Evolutionary conservation across 257 asterid genomes (phyloP), one percentile per base, ranked within the genome.

Genomic region (Ocimum tenuiflorum): DNA sequence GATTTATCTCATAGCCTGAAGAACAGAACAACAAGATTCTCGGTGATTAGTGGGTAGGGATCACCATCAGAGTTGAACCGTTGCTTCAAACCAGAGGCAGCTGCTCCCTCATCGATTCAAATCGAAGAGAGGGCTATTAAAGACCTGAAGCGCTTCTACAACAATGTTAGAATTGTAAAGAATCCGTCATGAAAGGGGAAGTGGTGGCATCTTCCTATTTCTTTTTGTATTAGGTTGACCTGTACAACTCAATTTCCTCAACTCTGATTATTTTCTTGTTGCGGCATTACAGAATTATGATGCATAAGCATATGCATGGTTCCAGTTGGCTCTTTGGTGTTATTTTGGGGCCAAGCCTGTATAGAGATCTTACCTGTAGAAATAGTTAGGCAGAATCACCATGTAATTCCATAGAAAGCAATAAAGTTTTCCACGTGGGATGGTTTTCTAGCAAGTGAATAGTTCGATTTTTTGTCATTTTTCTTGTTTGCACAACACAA

Each of bases 51-150:
- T 4, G 88, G 95, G 47, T 91, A 74, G 62, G 95, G 95, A 22
- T 89, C 97, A 10, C 91, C 95, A 43, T 84, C 91, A 7, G 97
- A 90, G 39, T 42, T 70, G 67, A 92, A 79, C 81, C 91, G 99
- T 50, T 92, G 99, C 97, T 92, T 89, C 73, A 92, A 85, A 72
- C 94, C 96, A 11, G 99, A 92, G 71, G 73, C 42, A 0, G 95
- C 83, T 17, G 60, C 80, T 12, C 87, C 99, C 13, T 92, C 95
- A 3, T 73, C 95, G 0, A 90, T 94, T 64, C 96, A 94, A 78
- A 90, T 90, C 10, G 96, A 94, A 83, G 99, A 94, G 77, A 83
- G 69, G 81, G 99, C 99, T 18, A 90, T 90, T 2, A 91, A 90
- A 61, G 97, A 94, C 72, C 87, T 94, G 24, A 88, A 83, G 79